Conservation (phyloP, 805 yeast genomes). For the Candida manassasensis region DNA sequence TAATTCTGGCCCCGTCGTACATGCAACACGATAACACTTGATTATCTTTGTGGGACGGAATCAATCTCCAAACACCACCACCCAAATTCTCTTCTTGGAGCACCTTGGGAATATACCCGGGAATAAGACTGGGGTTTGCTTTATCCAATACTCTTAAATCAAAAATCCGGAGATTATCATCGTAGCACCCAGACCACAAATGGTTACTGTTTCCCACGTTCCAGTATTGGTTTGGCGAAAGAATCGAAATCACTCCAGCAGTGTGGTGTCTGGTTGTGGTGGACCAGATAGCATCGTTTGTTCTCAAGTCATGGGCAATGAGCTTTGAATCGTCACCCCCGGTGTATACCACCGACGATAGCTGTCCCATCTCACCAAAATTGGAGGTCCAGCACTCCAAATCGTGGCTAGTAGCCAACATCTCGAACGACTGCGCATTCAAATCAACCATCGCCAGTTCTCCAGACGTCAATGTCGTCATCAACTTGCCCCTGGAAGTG, state of each 20-base stretch:
- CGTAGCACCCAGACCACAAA: constrained; percentile 89
- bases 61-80: constrained; percentile 94
- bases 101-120: constrained; percentile 50
- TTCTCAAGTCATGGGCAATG: constrained; percentile 64
- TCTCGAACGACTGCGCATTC: constrained; percentile 10
- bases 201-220: constrained; percentile 37
- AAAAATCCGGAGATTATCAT: constrained; percentile 65
- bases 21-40: constrained; percentile 79
- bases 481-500: constrained; percentile 26
- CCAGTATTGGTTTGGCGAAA: constrained; percentile 45
- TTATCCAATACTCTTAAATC: constrained; percentile 56
- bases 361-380: constrained; percentile 53
- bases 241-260: constrained; percentile 87
- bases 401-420: constrained; percentile 46
- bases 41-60: constrained; percentile 52
- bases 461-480: constrained; percentile 70
- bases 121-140: constrained; percentile 29
- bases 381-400: constrained; percentile 89
- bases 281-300: constrained; percentile 36
- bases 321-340: constrained; percentile 89
- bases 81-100: constrained; percentile 51
- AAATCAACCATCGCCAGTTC: constrained; percentile 42
- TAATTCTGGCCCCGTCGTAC: constrained; percentile 88
- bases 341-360: constrained; percentile 58
- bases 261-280: constrained; percentile 58